Conservation (phyloP, 2,329 filamentous ascomycete genomes). For the Colletotrichum sp. region DNA sequence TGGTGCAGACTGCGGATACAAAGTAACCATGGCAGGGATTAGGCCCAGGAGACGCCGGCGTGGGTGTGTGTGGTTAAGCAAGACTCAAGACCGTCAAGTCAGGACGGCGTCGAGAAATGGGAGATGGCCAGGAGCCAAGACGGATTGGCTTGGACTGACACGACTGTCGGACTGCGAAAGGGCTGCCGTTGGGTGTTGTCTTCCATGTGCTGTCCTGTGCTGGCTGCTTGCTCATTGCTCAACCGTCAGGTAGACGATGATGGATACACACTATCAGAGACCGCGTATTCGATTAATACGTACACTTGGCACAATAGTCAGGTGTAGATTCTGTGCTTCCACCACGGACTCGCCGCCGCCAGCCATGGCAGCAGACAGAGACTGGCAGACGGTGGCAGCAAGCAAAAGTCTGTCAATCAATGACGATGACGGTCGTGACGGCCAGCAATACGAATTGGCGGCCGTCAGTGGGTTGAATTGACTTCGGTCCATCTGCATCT, state of each 20-base stretch:
- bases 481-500: background rate
- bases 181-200: background rate
- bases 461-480: conserved; percentile 6
- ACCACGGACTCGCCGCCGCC: background rate
- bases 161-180: background rate
- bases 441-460: background rate
- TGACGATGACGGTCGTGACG: background rate
- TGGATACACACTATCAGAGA: background rate
- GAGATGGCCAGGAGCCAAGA: background rate
- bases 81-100: background rate
- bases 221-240: background rate
- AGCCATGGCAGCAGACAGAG: background rate
- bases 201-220: background rate
- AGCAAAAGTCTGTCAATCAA: background rate
- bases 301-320: background rate
- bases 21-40: conserved; percentile 15
- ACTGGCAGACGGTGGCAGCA: background rate
- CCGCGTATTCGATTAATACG: background rate
- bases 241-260: background rate
- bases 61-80: background rate
- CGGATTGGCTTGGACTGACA: background rate
- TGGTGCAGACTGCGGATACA: conserved; percentile 18
- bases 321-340: background rate
- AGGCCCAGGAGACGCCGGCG: background rate
- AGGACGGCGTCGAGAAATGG: background rate